These are phyloP conservation scores for Trichoderma semiorbis DNA, from an alignment of 2,329 filamentous ascomycete species.

Conservation along the genomic window DNA sequence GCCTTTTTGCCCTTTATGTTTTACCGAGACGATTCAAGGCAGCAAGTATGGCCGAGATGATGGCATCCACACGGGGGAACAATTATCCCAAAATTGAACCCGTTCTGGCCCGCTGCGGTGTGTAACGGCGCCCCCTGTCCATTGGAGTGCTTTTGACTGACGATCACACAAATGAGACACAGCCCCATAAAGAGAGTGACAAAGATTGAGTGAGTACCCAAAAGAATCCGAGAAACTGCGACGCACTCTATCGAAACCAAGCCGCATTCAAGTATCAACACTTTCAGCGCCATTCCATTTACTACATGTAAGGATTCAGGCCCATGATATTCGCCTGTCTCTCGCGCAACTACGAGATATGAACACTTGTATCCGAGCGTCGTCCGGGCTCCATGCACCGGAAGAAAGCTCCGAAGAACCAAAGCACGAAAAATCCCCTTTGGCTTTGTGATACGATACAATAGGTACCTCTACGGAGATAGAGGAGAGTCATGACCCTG, in stretches of 20 bases:
- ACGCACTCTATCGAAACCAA: neutral
- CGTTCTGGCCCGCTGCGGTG: neutral
- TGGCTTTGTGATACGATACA: neutral
- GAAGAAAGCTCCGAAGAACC: neutral
- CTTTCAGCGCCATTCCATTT: neutral
- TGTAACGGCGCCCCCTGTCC: neutral
- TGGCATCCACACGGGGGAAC: neutral
- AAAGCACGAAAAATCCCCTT: neutral
- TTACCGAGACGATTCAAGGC: neutral
- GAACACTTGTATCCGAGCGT: neutral
- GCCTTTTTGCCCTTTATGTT: neutral
- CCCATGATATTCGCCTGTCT: neutral
- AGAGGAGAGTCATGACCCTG: neutral
- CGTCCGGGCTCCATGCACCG: neutral
- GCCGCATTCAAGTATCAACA: neutral
- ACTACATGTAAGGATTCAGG: neutral
- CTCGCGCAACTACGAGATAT: neutral
- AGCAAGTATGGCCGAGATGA: conserved; percentile 4
- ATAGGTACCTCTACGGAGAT: neutral
- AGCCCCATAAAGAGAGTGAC: neutral
- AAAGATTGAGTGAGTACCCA: neutral
- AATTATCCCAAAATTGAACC: neutral
- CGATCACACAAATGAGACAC: neutral
- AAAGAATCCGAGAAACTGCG: neutral
- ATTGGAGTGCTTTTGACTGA: neutral